Percentiles rank a stretch among this genome's conserved stretches.
These are phyloP conservation scores for Globisporangium okanoganense DNA, from an alignment of 352 stramenopile species.

Conservation along the genomic window DNA sequence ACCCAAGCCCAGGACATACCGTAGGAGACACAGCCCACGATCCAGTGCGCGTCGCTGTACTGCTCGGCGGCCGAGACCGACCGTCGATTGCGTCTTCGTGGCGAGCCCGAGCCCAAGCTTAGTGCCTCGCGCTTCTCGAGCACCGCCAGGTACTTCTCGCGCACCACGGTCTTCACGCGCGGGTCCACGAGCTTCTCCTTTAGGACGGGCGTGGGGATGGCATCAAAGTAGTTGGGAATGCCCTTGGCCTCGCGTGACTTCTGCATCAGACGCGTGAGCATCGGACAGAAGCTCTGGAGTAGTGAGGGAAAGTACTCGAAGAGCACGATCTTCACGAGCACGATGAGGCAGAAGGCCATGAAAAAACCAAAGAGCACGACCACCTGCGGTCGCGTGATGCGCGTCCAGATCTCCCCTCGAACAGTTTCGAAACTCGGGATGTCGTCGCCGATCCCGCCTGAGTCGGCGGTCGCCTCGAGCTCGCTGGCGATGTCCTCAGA, in stretches of 20 bases:
- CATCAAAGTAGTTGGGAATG: slow-evolving; percentile 85
- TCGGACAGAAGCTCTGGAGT: slow-evolving; percentile 51
- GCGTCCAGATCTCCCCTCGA: slow-evolving; percentile 46
- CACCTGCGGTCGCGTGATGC: slow-evolving; percentile 68
- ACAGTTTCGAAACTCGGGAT: slow-evolving; percentile 48
- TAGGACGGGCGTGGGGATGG: slow-evolving; percentile 59
- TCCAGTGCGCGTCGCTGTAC: slow-evolving; percentile 51
- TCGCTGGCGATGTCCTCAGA: slow-evolving; percentile 15
- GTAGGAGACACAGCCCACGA: slow-evolving; percentile 71
- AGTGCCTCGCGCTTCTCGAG: slow-evolving; percentile 28
- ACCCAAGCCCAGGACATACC: slow-evolving; percentile 22
- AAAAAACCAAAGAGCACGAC: slow-evolving; percentile 76
- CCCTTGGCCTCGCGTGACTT: slow-evolving; percentile 51
- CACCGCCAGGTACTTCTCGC: slow-evolving; percentile 42
- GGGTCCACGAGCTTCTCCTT: slow-evolving; percentile 40
- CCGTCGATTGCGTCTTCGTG: slow-evolving; percentile 26
- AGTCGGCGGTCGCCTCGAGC: neutral
- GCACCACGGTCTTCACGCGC: slow-evolving; percentile 31
- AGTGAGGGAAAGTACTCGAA: slow-evolving; percentile 67
- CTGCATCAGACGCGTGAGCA: slow-evolving; percentile 49
- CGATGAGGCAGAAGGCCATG: slow-evolving; percentile 36
- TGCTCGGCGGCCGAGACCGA: slow-evolving; percentile 42
- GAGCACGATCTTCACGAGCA: slow-evolving; percentile 56
- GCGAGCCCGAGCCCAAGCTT: slow-evolving; percentile 17
- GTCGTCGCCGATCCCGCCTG: slow-evolving; percentile 31